Evolutionary conservation across 192 early-diverging fungal genomes (phyloP), one percentile per base, ranked within the genome.

Genomic region (Phycomyces nitens): DNA sequence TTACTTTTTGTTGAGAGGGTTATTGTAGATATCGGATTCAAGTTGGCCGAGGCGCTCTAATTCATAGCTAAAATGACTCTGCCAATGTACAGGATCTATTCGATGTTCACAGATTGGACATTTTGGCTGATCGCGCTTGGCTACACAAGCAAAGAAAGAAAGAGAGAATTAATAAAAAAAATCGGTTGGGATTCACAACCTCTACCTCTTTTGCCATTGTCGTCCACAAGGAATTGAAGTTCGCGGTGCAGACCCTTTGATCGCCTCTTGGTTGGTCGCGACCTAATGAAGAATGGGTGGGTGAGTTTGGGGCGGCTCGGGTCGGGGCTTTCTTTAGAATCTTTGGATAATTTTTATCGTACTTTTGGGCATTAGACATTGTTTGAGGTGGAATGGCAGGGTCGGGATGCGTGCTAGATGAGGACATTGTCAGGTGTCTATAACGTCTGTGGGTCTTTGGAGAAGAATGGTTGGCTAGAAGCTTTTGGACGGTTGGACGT

Each of bases 1-100:
- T 23, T 67, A 63, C 66, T 60, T 62, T 57, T 65, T 51, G 44
- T 69, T 20, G 15, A 49, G 62, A 12, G 68, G 58, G 11, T 54
- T 58, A 52, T 56, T 57, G 52, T 41, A 53, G 5, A 53, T 52
- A 14, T 57, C 34, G 0, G 72, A 69, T 12, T 55, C 38, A 18
- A 70, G 68, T 53, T 74, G 49, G n/a, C 76, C 68, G n/a, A 84
- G 38, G 22, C 70, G 65, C 5, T 60, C 49, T 1, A 84, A 59
- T 72, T 84, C 83, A 71, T 75, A 74, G 6, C 68, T 52, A 56
- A 83, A 84, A 68, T 84, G 83, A 15, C 66, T 66, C 20, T 70
- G 58, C 62, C 73, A 80, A 26, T 82, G 69, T 1, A 57, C 61
- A 29, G 70, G 71, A 0, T 72, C 60, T 11, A 82, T 70, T 26